Conservation (phyloP, 2,329 filamentous ascomycete genomes). For the Diaporthe longicolla region DNA sequence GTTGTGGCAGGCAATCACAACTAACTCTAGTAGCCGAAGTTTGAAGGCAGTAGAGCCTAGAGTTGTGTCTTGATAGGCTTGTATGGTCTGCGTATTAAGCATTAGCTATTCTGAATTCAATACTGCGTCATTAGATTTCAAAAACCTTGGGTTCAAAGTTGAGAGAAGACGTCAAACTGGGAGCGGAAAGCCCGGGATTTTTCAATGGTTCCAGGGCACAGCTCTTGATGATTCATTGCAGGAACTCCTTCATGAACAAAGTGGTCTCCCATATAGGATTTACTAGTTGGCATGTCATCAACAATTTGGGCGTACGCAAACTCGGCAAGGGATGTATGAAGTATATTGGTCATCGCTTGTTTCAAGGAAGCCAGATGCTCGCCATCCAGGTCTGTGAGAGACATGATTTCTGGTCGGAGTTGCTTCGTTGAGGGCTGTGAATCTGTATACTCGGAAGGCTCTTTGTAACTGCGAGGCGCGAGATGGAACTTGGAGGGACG, state of each 20-base stretch:
- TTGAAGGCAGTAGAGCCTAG: constrained; percentile 48
- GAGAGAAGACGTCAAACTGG: constrained; percentile 22
- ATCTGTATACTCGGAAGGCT: constrained; percentile 1
- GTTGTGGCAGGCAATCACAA: constrained; percentile 49
- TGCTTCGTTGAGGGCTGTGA: not conserved
- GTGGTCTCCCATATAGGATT: not conserved
- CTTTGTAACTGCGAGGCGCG: not conserved
- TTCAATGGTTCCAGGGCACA: constrained; percentile 39
- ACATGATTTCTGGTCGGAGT: constrained; percentile 4
- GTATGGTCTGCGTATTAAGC: constrained; percentile 44
- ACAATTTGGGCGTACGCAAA: constrained; percentile 34
- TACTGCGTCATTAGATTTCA: not conserved
- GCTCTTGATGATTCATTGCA: constrained; percentile 10
- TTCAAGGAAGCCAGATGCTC: not conserved
- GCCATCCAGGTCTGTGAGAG: constrained; percentile 1
- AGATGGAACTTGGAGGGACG: not conserved
- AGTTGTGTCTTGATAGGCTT: constrained; percentile 46
- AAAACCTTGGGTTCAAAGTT: constrained; percentile 2
- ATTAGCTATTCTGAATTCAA: not conserved
- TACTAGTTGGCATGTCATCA: constrained; percentile 16
- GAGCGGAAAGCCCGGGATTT: constrained; percentile 31
- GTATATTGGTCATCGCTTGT: constrained; percentile 11
- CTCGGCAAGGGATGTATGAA: constrained; percentile 12
- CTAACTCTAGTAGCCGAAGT: constrained; percentile 51
- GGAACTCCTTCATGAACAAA: not conserved